phyloP scores from a whole-genome alignment of 2,329 filamentous ascomycete species.

The Pseudofabraea citricarpa region DNA sequence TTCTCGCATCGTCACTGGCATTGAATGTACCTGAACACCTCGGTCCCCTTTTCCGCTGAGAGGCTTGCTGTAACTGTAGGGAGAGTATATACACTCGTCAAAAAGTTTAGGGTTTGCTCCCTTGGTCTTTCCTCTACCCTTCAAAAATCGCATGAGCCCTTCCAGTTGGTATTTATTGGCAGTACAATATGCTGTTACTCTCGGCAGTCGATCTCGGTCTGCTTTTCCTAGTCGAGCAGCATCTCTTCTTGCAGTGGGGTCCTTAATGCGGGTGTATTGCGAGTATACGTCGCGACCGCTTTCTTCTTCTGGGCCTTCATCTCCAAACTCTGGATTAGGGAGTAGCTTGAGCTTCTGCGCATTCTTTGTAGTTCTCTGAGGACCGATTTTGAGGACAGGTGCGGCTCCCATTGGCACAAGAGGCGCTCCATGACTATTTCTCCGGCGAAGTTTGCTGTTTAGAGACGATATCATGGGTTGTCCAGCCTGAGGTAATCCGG shows the following conservation, averaged over 20 bases:
- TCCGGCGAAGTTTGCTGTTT: constrained; percentile 81
- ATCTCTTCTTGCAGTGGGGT: constrained; percentile 86
- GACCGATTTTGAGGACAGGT: constrained; percentile 69
- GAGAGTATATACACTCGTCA: constrained; percentile 96
- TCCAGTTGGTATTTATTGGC: constrained; percentile 90
- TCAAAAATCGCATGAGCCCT: constrained; percentile 82
- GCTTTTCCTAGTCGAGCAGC: constrained; percentile 90
- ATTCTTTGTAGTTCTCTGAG: constrained; percentile 90
- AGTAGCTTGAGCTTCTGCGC: constrained; percentile 97
- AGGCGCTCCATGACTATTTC: constrained; percentile 70
- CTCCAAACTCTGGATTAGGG: constrained; percentile 79
- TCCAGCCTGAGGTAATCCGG: constrained; percentile 21
- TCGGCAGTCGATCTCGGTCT: constrained; percentile 77
- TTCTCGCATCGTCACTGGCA: constrained; percentile 44
- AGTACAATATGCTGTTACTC: constrained; percentile 96
- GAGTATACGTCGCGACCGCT: constrained; percentile 94
- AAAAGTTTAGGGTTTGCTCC: constrained; percentile 87
- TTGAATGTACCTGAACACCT: constrained; percentile 20
- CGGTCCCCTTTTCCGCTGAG: constrained; percentile 11
- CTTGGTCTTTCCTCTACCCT: constrained; percentile 71
- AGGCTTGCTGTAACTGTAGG: constrained; percentile 70
- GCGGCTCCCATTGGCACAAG: constrained; percentile 29
- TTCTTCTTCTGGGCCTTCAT: constrained; percentile 77
- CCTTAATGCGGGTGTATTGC: constrained; percentile 96
- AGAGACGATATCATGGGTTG: constrained; percentile 70